Base-by-base conservation (phyloP, 192 early-diverging fungal species). In the Podila epigama region DNA sequence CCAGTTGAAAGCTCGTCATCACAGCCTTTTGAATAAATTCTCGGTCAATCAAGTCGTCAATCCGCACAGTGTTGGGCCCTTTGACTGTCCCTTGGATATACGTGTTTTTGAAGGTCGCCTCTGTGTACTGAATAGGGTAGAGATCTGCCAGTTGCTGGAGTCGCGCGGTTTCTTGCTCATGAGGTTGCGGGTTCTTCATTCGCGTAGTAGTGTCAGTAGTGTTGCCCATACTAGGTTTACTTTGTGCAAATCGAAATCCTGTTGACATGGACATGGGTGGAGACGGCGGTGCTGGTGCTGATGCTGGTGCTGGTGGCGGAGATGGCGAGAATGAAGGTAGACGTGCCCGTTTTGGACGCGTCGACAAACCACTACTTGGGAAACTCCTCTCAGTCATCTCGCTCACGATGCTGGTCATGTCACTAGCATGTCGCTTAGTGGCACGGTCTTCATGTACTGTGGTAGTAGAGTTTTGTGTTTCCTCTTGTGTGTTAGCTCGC, bases 1-100 rank as follows among this genome's bases (percentile, higher is more conserved):
- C 83, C 22, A 85, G 32, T 5, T 86, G 75, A 81, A 80, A 87
- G 0, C 89, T 82, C 5, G 88, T 85, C 29, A 91, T 28, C 1
- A 89, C 52, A 6, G 86, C 87, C 39, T 89, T 89, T 28, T 80
- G 48, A 16, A 87, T 35, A 25, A 64, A 42, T 2, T 69, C 32
- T 58, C 66, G 79, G 35, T 79, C 66, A 13, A 87, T 58, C 35
- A 87, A 58, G 22, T 84, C 81, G 32, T 70, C 48, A 51, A 84
- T 58, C n/a, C 56, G 55, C 6, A 84, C 71, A 50, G 55, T 37
- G 54, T 44, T 52, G 25, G 65, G 44, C 0, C 65, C 66, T 12
- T 12, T 53, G 1, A 1, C 0, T 4, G 34, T 44, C 4, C 65
- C 66, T 36, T 52, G 15, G 39, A 77, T 68, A 15, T 34, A 25